A percentile compares a stretch with the other conserved stretches of the same genome.
These are phyloP conservation scores for Alopecurus myosuroides DNA, from an alignment of 176 grass and related monocot genomes.

Conservation along the genomic window DNA sequence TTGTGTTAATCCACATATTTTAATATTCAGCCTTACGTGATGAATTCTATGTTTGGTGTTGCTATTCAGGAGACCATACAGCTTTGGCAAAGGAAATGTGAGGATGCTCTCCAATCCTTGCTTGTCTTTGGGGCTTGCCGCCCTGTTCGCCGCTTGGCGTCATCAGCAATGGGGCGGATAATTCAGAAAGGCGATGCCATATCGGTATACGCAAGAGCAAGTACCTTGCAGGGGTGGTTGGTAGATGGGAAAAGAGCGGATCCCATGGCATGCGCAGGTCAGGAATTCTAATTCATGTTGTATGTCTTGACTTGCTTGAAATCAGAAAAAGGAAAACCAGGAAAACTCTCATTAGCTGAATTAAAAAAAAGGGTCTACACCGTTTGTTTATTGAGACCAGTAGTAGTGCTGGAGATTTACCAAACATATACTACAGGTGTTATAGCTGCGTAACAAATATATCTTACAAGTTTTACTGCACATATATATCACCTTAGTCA, in stretches of 20 bases:
- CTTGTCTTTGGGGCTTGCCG: constrained; percentile 70
- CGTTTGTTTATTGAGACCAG: neutral
- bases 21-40: neutral
- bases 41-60: constrained; percentile 2
- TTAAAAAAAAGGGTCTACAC: neutral
- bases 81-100: constrained; percentile 90
- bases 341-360: neutral
- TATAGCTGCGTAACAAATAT: neutral
- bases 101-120: constrained; percentile 95
- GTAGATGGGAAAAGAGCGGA: constrained; percentile 87
- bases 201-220: constrained; percentile 89
- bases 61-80: constrained; percentile 83
- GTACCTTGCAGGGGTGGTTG: constrained; percentile 86
- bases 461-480: neutral
- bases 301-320: constrained; percentile 8
- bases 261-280: constrained; percentile 78
- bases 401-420: neutral
- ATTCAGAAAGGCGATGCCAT: constrained; percentile 89
- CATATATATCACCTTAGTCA: neutral
- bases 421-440: neutral
- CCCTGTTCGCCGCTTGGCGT: constrained; percentile 76
- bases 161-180: constrained; percentile 77
- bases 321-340: neutral
- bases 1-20: neutral
- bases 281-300: constrained; percentile 24